Evolutionary conservation across 2,329 filamentous ascomycete species (phyloP).

Genomic region (Claviceps cyperi): DNA sequence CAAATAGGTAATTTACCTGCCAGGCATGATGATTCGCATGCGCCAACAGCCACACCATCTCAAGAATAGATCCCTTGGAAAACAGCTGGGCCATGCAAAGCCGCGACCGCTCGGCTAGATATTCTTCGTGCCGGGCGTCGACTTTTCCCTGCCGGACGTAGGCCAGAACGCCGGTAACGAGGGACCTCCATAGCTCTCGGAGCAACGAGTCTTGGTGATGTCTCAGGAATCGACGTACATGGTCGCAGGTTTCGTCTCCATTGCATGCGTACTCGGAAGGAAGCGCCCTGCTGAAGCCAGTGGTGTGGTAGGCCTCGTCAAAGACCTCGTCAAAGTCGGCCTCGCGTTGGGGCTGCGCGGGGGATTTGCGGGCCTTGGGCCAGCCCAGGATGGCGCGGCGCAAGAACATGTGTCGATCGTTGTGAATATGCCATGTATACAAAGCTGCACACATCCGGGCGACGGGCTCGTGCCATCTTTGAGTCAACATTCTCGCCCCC

Average conservation of each 20-base stretch:
- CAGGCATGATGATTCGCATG: slow-evolving; percentile 14
- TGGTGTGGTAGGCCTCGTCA: slow-evolving; percentile 14
- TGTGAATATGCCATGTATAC: slow-evolving; percentile 19
- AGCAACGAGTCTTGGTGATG: slow-evolving; percentile 5
- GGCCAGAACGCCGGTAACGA: slow-evolving; percentile 9
- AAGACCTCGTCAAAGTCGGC: slow-evolving; percentile 18
- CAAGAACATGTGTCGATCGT: slow-evolving; percentile 18
- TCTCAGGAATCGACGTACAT: slow-evolving; percentile 7
- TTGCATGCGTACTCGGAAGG: slow-evolving; percentile 7
- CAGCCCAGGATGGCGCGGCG: slow-evolving; percentile 17
- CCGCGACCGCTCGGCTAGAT: slow-evolving; percentile 7
- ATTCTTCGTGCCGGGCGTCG: slow-evolving; percentile 6
- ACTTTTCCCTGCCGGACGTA: slow-evolving; percentile 9
- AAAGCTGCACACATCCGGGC: slow-evolving; percentile 17
- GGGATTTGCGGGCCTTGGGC: slow-evolving; percentile 15
- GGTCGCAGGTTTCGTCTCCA: slow-evolving; percentile 10
- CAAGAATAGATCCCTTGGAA: slow-evolving; percentile 7
- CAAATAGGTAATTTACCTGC: slow-evolving; percentile 18
- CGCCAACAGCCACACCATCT: slow-evolving; percentile 10
- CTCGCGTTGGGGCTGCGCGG: slow-evolving; percentile 11
- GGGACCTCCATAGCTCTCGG: slow-evolving; percentile 7
- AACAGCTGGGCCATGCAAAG: slow-evolving; percentile 12
- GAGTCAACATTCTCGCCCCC: slow-evolving; percentile 16
- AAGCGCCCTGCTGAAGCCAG: slow-evolving; percentile 13
- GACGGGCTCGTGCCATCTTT: slow-evolving; percentile 18